phyloP scores from a whole-genome alignment of 306 rosid genomes.

The Acacia confusa region DNA sequence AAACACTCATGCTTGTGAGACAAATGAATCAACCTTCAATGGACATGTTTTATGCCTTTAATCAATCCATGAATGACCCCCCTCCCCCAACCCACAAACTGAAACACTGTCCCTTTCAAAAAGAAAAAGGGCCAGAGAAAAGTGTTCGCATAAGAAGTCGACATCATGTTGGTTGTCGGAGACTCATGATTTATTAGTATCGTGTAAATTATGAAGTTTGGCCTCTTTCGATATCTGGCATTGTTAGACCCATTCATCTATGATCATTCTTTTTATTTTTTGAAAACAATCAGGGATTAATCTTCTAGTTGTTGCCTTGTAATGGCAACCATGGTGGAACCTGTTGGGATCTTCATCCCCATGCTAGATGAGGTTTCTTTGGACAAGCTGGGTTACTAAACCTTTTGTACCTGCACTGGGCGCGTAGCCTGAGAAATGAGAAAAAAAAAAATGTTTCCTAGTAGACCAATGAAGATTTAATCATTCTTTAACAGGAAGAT shows the following conservation, averaged over 20 bases:
- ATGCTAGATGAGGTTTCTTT: not conserved
- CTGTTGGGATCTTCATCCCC: not conserved
- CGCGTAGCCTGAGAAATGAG: not conserved
- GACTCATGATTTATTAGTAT: conserved; percentile 12
- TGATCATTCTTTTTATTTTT: not conserved
- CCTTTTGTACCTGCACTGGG: not conserved
- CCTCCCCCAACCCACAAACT: not conserved
- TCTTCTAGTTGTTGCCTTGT: conserved; percentile 8
- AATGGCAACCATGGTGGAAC: not conserved
- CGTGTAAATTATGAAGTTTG: not conserved
- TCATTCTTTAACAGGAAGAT: not conserved
- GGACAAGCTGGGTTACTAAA: not conserved
- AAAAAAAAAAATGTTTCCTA: not conserved
- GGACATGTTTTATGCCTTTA: conserved; percentile 25
- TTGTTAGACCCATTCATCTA: not conserved
- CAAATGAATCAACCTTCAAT: conserved; percentile 28
- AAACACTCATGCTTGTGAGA: conserved; percentile 36
- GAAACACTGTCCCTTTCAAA: not conserved
- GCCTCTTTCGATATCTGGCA: not conserved
- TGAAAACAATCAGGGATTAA: not conserved
- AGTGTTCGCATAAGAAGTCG: not conserved
- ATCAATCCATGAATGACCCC: not conserved
- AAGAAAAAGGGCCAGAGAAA: not conserved
- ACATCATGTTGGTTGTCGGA: conserved; percentile 7
- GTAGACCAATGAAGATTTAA: not conserved